Conservation (phyloP, 192 early-diverging fungal species). For the Haplosporangium gracile region DNA sequence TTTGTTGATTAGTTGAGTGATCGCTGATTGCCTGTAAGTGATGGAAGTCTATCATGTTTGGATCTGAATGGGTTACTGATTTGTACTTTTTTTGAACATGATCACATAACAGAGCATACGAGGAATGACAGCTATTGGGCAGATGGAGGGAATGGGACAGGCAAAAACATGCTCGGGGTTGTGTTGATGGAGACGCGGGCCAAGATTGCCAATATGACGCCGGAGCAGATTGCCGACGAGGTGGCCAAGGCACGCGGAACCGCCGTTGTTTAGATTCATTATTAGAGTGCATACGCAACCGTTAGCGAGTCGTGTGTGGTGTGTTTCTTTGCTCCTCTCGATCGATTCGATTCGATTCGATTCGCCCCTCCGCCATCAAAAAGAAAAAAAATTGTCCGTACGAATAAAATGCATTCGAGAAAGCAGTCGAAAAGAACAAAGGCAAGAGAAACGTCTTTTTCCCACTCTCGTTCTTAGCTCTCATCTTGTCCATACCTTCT, state of each 20-base stretch:
- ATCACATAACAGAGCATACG: slow-evolving; percentile 42
- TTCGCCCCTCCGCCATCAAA: neutral
- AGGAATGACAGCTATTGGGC: slow-evolving; percentile 59
- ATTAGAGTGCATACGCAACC: neutral
- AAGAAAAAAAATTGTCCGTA: neutral
- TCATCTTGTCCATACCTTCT: neutral
- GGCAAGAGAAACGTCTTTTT: neutral
- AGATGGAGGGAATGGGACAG: slow-evolving; percentile 53
- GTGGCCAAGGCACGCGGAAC: slow-evolving; percentile 5
- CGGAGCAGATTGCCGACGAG: slow-evolving; percentile 27
- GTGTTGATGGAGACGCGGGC: slow-evolving; percentile 36
- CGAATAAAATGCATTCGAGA: neutral
- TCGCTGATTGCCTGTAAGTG: neutral
- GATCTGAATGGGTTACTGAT: neutral
- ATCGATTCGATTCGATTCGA: neutral
- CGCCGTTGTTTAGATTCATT: neutral
- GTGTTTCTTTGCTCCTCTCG: neutral
- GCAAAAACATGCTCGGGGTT: slow-evolving; percentile 54
- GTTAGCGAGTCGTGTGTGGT: neutral
- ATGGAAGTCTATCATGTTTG: neutral
- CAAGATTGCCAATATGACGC: slow-evolving; percentile 29
- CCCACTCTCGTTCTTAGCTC: neutral
- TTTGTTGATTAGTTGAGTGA: neutral
- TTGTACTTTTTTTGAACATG: neutral
- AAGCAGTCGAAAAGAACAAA: neutral